Percentiles rank a stretch among this genome's conserved stretches.
Evolutionary conservation across 169 alveolate genomes (phyloP).

Genomic region (Cryptosporidium parvum): DNA sequence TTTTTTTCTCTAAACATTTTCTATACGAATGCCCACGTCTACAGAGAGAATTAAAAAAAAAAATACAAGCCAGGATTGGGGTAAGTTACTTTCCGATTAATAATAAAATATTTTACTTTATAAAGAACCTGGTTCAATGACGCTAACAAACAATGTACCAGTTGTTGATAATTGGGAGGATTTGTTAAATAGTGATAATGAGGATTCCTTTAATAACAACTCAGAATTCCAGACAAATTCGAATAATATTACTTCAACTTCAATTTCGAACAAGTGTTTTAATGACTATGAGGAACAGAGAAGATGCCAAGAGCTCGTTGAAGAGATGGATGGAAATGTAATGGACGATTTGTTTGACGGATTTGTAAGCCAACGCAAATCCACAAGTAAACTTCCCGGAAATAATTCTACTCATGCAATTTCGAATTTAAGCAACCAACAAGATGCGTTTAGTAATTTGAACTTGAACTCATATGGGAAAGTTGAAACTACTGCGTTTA

Average conservation of each 20-base stretch:
- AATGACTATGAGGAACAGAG: slow-evolving; percentile 18
- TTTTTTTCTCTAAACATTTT: neutral
- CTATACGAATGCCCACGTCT: slow-evolving; percentile 18
- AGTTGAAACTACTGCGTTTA: slow-evolving; percentile 61
- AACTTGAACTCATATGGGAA: slow-evolving; percentile 58
- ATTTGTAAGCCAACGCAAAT: slow-evolving; percentile 4
- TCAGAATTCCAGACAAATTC: neutral
- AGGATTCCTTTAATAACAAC: neutral
- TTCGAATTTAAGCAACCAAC: slow-evolving; percentile 10
- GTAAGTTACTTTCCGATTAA: slow-evolving; percentile 17
- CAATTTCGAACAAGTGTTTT: neutral
- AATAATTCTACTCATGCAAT: neutral
- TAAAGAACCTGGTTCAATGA: neutral
- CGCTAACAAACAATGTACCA: slow-evolving; percentile 7
- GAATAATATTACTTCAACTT: neutral
- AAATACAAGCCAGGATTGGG: slow-evolving; percentile 9
- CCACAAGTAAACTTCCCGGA: neutral
- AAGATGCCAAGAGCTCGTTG: slow-evolving; percentile 61
- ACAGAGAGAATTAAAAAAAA: neutral
- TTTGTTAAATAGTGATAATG: slow-evolving; percentile 59
- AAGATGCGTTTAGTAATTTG: slow-evolving; percentile 22
- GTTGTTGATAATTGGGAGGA: slow-evolving; percentile 76
- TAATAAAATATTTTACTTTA: neutral
- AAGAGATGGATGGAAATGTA: slow-evolving; percentile 70
- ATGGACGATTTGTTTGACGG: slow-evolving; percentile 75